Evolutionary conservation across 371 early-diverging fungal genomes (phyloP).

Genomic region (Zychaea mexicana): DNA sequence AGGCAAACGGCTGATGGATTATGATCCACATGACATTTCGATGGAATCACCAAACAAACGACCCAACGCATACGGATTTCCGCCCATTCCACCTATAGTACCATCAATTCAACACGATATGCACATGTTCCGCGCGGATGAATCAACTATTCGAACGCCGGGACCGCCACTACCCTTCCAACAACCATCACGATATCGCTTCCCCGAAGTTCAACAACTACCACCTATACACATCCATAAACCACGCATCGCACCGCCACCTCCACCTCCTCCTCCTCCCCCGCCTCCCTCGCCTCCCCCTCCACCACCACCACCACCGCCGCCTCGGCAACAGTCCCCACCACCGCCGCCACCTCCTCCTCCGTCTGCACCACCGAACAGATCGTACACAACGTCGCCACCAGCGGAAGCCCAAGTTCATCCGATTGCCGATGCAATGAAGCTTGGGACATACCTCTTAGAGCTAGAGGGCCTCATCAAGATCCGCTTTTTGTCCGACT

Average conservation of each 20-base stretch:
- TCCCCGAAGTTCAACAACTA: not conserved
- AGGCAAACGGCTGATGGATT: not conserved
- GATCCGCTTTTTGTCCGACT: conserved; percentile 18
- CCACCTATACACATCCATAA: not conserved
- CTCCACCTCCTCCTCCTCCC: not conserved
- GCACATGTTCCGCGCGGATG: not conserved
- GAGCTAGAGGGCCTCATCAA: conserved; percentile 28
- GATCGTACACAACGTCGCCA: not conserved
- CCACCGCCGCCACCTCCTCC: conserved; percentile 1
- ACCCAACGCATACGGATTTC: not conserved
- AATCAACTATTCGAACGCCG: conserved; percentile 2
- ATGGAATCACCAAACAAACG: not conserved
- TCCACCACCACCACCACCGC: not conserved
- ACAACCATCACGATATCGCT: not conserved
- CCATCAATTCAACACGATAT: not conserved
- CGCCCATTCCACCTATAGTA: not conserved
- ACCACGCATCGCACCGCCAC: not conserved
- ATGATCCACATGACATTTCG: not conserved
- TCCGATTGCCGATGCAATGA: conserved; percentile 4
- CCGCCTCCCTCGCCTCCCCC: not conserved
- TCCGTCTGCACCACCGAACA: not conserved
- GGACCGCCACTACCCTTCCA: conserved; percentile 1
- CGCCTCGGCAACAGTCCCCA: not conserved
- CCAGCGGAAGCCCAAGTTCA: conserved; percentile 2
- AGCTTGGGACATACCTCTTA: conserved; percentile 12